Evolutionary conservation across 208 protist species (phyloP).

Genomic region (Wallacemonas sp.): DNA sequence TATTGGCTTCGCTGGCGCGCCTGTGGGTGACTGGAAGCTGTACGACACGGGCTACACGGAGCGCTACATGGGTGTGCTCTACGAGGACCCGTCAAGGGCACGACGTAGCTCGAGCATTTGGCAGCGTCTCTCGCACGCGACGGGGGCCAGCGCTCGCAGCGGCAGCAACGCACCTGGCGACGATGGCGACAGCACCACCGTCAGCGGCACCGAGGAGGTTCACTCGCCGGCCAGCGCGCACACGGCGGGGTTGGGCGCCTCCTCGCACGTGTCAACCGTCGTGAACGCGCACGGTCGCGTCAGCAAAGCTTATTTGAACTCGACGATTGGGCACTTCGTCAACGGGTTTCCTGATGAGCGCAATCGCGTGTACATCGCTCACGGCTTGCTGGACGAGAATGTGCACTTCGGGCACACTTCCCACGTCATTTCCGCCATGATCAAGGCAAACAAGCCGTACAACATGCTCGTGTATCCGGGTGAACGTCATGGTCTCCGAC

Average conservation of each 20-base stretch:
- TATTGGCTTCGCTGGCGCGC: slow-evolving; percentile 81
- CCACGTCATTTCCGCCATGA: slow-evolving; percentile 69
- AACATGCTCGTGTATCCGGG: slow-evolving; percentile 82
- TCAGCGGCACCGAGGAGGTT: background rate
- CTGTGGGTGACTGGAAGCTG: slow-evolving; percentile 84
- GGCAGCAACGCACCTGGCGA: background rate
- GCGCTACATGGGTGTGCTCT: slow-evolving; percentile 84
- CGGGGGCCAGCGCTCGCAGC: background rate
- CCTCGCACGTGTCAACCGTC: background rate
- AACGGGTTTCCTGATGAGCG: slow-evolving; percentile 78
- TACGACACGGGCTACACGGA: slow-evolving; percentile 92
- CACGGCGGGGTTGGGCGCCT: background rate
- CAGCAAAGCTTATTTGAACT: slow-evolving; percentile 55
- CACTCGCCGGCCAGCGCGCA: background rate
- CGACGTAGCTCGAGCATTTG: slow-evolving; percentile 3
- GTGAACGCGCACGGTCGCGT: slow-evolving; percentile 11
- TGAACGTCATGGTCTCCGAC: slow-evolving; percentile 85
- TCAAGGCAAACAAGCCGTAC: slow-evolving; percentile 85
- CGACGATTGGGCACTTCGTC: slow-evolving; percentile 58
- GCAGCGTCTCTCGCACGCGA: background rate
- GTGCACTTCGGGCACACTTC: slow-evolving; percentile 90
- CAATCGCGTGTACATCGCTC: slow-evolving; percentile 89
- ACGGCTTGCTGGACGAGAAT: slow-evolving; percentile 94
- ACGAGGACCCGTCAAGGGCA: slow-evolving; percentile 13
- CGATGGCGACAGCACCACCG: background rate